phyloP scores from a whole-genome alignment of 2,329 filamentous ascomycete species.

The Hyphodiscus sp. region DNA sequence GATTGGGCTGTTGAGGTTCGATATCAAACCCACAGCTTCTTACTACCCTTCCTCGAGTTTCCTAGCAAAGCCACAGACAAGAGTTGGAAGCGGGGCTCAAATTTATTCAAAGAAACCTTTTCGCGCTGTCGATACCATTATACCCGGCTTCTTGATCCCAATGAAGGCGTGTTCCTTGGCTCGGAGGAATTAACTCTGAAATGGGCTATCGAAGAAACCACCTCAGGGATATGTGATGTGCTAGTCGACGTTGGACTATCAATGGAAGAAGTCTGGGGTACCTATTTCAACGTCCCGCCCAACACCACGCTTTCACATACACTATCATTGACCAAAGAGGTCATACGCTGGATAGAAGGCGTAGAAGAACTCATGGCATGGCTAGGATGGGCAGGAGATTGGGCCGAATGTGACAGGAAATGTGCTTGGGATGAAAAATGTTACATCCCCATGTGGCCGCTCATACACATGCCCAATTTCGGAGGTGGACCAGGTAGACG shows the following conservation, averaged over 20 bases:
- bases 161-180: conserved; percentile 22
- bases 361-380: conserved; percentile 40
- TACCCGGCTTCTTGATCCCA: conserved; percentile 31
- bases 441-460: conserved; percentile 46
- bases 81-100: conserved; percentile 30
- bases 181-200: conserved; percentile 34
- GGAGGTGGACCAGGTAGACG: conserved; percentile 1
- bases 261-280: conserved; percentile 35
- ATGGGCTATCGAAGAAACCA: conserved; percentile 36
- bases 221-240: conserved; percentile 35
- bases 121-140: conserved; percentile 38
- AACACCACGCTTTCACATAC: not conserved
- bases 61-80: conserved; percentile 24
- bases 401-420: conserved; percentile 34
- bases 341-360: conserved; percentile 24
- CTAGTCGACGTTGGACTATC: conserved; percentile 37
- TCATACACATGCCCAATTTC: conserved; percentile 20
- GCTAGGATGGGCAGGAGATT: conserved; percentile 45
- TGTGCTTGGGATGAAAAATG: conserved; percentile 40
- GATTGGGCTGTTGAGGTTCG: conserved; percentile 31
- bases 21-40: conserved; percentile 36
- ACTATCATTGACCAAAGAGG: conserved; percentile 12
- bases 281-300: conserved; percentile 21
- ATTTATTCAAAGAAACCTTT: conserved; percentile 33
- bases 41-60: conserved; percentile 41